A percentile compares a stretch with the other conserved stretches of the same genome.
Evolutionary conservation across 495 filamentous ascomycete genomes (phyloP).

Genomic region (Aspergillus ostianus): DNA sequence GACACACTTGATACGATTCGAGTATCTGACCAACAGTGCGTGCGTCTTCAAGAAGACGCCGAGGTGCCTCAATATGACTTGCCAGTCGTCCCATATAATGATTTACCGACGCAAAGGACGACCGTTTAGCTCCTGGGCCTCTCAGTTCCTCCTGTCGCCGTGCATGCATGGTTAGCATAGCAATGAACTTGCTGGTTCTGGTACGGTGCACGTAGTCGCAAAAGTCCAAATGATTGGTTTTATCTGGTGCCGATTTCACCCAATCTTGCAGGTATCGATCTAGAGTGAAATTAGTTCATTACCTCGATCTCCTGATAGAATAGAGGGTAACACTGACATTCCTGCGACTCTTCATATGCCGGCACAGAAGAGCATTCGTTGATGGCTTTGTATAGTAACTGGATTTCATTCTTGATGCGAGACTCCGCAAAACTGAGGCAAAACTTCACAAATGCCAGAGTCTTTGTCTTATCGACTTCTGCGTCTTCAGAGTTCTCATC

Average conservation of each 20-base stretch:
- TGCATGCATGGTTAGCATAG: neutral
- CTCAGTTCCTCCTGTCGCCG: neutral
- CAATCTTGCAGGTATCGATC: neutral
- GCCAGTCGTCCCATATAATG: constrained; percentile 8
- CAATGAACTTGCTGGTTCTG: neutral
- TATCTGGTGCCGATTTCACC: neutral
- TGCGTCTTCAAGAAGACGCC: constrained; percentile 10
- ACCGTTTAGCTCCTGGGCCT: neutral
- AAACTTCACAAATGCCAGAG: constrained; percentile 4
- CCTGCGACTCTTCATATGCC: neutral
- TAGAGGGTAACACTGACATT: neutral
- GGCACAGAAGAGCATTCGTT: neutral
- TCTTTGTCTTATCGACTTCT: neutral
- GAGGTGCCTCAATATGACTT: constrained; percentile 6
- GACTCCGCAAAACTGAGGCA: constrained; percentile 7
- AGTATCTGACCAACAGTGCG: constrained; percentile 8
- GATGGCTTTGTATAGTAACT: neutral
- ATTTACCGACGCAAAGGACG: neutral
- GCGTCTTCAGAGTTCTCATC: neutral
- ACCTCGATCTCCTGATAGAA: neutral
- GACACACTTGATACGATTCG: constrained; percentile 7
- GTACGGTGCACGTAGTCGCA: neutral
- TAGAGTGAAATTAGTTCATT: neutral
- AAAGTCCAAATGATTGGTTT: neutral
- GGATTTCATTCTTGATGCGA: constrained; percentile 7